Evolutionary conservation across 192 early-diverging fungal species (phyloP), one percentile per base, ranked within the genome.

Genomic region (Funneliformis geosporum): DNA sequence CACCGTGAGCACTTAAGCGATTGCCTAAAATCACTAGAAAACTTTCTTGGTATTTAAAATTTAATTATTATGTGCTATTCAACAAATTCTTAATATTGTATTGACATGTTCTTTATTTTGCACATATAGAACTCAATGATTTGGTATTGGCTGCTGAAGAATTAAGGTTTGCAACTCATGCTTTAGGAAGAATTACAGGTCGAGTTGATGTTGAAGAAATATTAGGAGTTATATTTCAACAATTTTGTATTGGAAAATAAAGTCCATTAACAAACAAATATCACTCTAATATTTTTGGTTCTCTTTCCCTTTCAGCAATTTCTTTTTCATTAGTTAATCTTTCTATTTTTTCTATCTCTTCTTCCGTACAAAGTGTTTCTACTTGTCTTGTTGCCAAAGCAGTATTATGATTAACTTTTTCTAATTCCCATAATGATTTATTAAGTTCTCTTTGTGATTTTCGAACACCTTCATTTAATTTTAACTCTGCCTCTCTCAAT

Each of bases 181-280:
- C 89, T 5, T 47, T 95, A 43, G 93, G 93, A 6, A 84, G 86
- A 78, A 94, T 95, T 80, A 95, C 94, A 6, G 93, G 94, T 33
- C 79, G 85, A n/a, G 86, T 92, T 5, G 91, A 91, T 76, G 91
- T 93, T 16, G 94, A 95, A 75, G 89, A 93, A 73, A 86, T 95
- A 8, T 83, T 95, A 6, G 93, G 92, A 79, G 88, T 90, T 8
- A 81, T 95, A 33, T 95, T 95, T 82, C 83, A 90, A 44, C 85
- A 91, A 67, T 94, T 95, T 69, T 95, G 94, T 75, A 95, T 95
- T 59, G 94, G 94, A 21, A 95, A 95, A 85, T 91, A 83, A 80
- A n/a, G n/a, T n/a, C n/a, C n/a, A n/a, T n/a, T n/a, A n/a, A n/a
- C n/a, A n/a, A n/a, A n/a, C n/a, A n/a, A n/a, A n/a, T n/a, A 55